Percentiles rank a stretch among this genome's conserved stretches.
These are phyloP conservation scores for Fusarium compactum DNA, from an alignment of 2,329 filamentous ascomycete species.

Conservation along the genomic window DNA sequence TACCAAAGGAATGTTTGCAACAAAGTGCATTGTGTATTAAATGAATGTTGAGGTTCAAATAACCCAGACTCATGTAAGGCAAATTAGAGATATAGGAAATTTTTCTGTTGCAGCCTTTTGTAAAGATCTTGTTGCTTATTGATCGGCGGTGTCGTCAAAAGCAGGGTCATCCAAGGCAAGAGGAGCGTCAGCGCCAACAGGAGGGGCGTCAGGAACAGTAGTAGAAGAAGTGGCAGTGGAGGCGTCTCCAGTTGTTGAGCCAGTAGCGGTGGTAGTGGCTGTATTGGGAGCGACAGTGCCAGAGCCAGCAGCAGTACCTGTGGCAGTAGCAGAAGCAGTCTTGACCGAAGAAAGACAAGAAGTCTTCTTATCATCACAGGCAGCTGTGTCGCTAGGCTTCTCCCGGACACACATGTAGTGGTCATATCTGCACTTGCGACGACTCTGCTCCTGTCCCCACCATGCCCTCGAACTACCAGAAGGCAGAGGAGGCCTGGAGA, in stretches of 20 bases:
- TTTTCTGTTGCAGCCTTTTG: background rate
- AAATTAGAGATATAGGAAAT: background rate
- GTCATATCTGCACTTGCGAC: background rate
- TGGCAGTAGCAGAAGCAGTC: background rate
- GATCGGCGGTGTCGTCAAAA: background rate
- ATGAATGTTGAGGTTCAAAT: background rate
- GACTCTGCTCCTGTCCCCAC: constrained; percentile 8
- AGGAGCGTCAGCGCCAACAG: background rate
- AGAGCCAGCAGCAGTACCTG: background rate
- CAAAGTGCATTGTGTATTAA: background rate
- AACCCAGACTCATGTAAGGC: too few species aligned
- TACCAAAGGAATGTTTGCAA: background rate
- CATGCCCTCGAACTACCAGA: background rate
- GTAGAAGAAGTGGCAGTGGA: background rate
- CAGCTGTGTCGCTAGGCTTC: background rate
- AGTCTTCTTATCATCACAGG: background rate
- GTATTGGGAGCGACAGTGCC: background rate
- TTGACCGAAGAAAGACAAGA: background rate
- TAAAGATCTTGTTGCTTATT: too few species aligned
- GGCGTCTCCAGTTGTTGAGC: background rate
- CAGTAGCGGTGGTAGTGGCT: background rate
- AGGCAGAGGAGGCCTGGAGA: background rate
- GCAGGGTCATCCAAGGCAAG: background rate
- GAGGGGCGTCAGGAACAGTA: background rate
- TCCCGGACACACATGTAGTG: background rate